Base-by-base conservation (phyloP, 2,329 filamentous ascomycete genomes). In the Coniochaeta sp. region DNA sequence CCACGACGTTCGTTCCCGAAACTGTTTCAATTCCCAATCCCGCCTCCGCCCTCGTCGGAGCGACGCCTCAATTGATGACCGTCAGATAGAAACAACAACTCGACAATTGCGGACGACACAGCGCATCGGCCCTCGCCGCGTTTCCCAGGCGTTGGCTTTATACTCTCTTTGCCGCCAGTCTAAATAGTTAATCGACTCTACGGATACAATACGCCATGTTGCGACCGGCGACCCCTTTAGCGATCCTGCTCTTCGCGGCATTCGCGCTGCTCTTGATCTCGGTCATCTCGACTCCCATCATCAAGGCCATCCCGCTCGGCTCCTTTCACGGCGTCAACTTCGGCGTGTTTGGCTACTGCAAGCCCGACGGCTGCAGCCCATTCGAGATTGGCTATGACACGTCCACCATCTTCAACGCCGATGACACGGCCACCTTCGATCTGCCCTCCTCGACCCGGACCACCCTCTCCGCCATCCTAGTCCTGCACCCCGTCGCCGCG, bases 341-440 rank as follows among this genome's bases (percentile, higher is more conserved):
- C 74, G 94, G 94, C 48, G 91, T 97, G 48, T 92, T 97, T 73
- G 94, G 94, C 24, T 95, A 83, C 63, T 99, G 94, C 70, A 77
- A 82, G 57, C 74, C 71, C 33, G 67, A 74, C 54, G 66, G 66
- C 56, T 97, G 94, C 69, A 88, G 81, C 62, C 73, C 75, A 35
- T 82, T 92, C 57, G 81, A 86, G 65, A 81, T 99, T 61, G 94
- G 92, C 65, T 99, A 97, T 70, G 83, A 87, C 64, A 86, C 85
- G 58, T 80, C 91, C 96, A 35, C 18, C 47, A 45, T 51, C 45
- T 53, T 65, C 28, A 58, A 60, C 48, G 50, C 60, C 31, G 62
- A 64, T 24, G 64, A 66, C 31, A 53, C 63, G 22, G 62, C 65
- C 48, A 67, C 69, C 24, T 88, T 91, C 55, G 79, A 82, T 57